Evolutionary conservation across 1,284 basidiomycete genomes (phyloP).

Genomic region (Tilletiopsis washingtonensis): DNA sequence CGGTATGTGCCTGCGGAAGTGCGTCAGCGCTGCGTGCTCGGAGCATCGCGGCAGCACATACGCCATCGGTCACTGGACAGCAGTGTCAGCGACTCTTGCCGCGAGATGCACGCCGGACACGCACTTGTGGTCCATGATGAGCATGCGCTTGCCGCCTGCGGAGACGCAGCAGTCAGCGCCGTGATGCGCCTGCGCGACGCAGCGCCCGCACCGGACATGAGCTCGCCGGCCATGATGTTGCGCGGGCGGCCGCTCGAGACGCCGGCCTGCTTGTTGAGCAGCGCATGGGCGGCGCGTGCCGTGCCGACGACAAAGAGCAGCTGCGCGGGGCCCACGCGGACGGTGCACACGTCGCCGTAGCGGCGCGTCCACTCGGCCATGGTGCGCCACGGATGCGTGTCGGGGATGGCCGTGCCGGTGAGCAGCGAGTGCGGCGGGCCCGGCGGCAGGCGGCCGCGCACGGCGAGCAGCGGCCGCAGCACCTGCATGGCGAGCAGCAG

Average conservation of each 20-base stretch:
- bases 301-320: constrained; percentile 14
- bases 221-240: constrained; percentile 20
- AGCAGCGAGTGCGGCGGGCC: neutral
- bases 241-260: constrained; percentile 9
- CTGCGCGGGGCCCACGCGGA: constrained; percentile 6
- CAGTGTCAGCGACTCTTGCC: too few relatives aligned
- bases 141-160: constrained; percentile 21
- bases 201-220: constrained; percentile 23
- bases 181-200: too few relatives aligned
- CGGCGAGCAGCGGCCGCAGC: neutral
- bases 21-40: too few relatives aligned
- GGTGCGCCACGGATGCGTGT: neutral
- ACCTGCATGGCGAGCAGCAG: neutral
- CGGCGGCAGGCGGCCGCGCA: neutral
- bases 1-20: too few relatives aligned
- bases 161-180: too few relatives aligned
- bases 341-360: constrained; percentile 16
- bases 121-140: constrained; percentile 19
- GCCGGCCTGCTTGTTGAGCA: constrained; percentile 11
- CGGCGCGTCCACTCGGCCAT: neutral
- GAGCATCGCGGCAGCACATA: too few relatives aligned
- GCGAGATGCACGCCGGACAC: too few relatives aligned
- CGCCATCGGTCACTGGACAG: constrained; percentile 22
- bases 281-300: constrained; percentile 11
- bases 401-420: neutral